Percentiles rank a stretch among this genome's conserved stretches.
Conservation (phyloP, 306 rosid genomes). For the Cicer bijugum region DNA sequence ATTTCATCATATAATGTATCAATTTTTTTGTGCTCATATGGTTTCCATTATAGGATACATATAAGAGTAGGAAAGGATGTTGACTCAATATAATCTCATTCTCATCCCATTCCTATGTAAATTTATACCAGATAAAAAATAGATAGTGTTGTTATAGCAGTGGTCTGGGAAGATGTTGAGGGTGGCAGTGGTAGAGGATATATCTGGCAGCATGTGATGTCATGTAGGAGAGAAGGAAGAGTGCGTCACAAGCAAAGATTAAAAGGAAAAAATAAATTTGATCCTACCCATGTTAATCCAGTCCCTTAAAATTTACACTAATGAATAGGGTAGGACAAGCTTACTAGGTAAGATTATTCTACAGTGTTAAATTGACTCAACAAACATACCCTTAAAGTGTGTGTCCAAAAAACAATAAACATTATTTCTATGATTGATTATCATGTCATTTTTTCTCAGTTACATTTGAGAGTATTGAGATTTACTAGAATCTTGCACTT, state of each 20-base stretch:
- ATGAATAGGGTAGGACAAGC: not conserved
- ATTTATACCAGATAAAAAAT: not conserved
- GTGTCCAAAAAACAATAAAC: not conserved
- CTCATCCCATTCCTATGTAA: not conserved
- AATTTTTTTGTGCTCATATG: not conserved
- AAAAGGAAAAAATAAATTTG: not conserved
- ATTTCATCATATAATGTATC: not conserved
- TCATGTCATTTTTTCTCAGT: conserved; percentile 22
- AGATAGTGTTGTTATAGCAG: not conserved
- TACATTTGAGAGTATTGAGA: conserved; percentile 31
- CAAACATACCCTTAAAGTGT: not conserved
- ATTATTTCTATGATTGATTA: not conserved
- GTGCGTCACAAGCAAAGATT: not conserved
- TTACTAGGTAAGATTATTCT: not conserved
- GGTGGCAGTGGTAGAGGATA: no score
- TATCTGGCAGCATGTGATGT: not conserved
- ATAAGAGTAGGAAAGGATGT: not conserved
- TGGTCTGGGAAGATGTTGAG: no score
- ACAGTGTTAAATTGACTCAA: not conserved
- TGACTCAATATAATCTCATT: not conserved
- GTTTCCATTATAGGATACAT: not conserved
- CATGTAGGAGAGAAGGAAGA: not conserved
- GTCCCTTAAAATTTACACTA: not conserved
- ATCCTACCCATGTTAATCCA: not conserved
- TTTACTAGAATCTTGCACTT: conserved; percentile 15